These are phyloP conservation scores for Cryphonectria parasitica DNA, from an alignment of 2,329 filamentous ascomycete species.

Conservation along the genomic window DNA sequence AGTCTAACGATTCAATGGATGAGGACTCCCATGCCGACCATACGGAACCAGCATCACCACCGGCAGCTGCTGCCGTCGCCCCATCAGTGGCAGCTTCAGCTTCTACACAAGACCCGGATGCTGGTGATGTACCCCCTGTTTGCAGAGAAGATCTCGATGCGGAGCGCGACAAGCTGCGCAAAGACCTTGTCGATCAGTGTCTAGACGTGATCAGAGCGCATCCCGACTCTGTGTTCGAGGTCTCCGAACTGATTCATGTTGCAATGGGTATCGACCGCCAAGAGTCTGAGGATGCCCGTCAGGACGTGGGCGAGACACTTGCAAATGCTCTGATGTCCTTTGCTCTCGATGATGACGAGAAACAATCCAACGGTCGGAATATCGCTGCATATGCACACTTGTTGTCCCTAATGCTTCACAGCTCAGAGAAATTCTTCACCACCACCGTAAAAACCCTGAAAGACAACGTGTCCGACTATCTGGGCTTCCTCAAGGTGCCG, in stretches of 20 bases:
- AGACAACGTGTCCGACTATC: conserved; percentile 74
- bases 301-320: conserved; percentile 80
- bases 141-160: conserved; percentile 81
- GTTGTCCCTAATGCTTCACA: conserved; percentile 83
- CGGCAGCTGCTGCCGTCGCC: conserved; percentile 9
- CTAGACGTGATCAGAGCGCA: conserved; percentile 89
- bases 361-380: conserved; percentile 64
- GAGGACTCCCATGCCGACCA: conserved; percentile 32
- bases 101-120: conserved; percentile 29
- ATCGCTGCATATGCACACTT: conserved; percentile 92
- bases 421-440: conserved; percentile 75
- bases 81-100: conserved; percentile 31
- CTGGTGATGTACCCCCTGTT: conserved; percentile 41
- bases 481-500: conserved; percentile 76
- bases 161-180: conserved; percentile 71
- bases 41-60: conserved; percentile 15
- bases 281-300: conserved; percentile 58
- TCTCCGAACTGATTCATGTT: conserved; percentile 82
- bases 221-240: conserved; percentile 84
- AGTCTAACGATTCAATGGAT: conserved; percentile 35
- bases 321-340: conserved; percentile 81
- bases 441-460: conserved; percentile 75
- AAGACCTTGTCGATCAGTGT: conserved; percentile 83
- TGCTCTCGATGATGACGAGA: conserved; percentile 62
- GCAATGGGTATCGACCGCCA: conserved; percentile 61